These are phyloP conservation scores for Neurospora intermedia DNA, from an alignment of 495 filamentous ascomycete species.

Conservation along the genomic window DNA sequence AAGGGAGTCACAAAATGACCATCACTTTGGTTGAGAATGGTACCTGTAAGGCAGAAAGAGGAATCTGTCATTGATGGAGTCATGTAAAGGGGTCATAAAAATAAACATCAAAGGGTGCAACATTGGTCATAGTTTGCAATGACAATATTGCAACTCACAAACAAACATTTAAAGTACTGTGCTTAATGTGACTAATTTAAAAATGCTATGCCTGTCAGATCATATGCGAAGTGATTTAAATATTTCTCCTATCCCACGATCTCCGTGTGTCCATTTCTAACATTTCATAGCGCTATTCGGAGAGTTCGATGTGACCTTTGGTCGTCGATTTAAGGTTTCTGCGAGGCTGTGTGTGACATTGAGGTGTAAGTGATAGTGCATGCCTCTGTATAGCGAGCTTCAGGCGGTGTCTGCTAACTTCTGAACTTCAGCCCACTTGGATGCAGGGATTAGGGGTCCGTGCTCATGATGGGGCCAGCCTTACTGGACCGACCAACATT, in stretches of 20 bases:
- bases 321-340: background rate
- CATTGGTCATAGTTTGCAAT: background rate
- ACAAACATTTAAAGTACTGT: background rate
- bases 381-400: background rate
- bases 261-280: too few relatives aligned
- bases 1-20: background rate
- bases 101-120: too few relatives aligned
- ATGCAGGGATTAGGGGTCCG: too few relatives aligned
- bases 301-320: background rate
- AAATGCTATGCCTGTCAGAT: too few relatives aligned
- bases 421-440: too few relatives aligned
- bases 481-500: too few relatives aligned
- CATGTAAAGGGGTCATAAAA: background rate
- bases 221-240: background rate
- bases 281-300: background rate
- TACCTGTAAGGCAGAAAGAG: background rate
- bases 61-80: background rate
- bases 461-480: too few relatives aligned
- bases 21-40: background rate
- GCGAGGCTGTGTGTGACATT: background rate
- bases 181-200: background rate
- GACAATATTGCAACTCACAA: background rate
- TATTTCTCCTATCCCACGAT: fast-evolving
- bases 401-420: background rate
- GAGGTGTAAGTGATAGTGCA: background rate